These are phyloP conservation scores for Phialophora tarda DNA, from an alignment of 2,329 filamentous ascomycete species.

Conservation along the genomic window DNA sequence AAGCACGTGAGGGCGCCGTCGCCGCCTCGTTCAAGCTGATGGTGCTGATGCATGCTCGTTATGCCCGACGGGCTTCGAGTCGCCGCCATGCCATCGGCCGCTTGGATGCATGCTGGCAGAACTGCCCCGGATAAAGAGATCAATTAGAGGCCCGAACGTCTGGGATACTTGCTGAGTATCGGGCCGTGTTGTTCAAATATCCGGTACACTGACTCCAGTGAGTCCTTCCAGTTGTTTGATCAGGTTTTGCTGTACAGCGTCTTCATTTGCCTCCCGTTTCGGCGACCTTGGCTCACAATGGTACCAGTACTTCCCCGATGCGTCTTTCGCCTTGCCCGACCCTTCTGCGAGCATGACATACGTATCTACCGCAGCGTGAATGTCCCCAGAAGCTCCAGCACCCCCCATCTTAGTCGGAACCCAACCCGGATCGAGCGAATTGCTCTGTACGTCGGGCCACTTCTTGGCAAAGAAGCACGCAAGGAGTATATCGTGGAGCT, in stretches of 20 bases:
- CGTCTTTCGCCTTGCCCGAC: conserved; percentile 41
- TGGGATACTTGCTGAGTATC: not conserved
- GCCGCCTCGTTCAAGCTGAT: not conserved
- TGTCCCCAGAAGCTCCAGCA: conserved; percentile 52
- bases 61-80: not conserved
- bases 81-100: not conserved
- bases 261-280: conserved; percentile 46
- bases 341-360: conserved; percentile 58
- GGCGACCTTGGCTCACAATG: conserved; percentile 42
- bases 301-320: conserved; percentile 51
- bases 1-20: not conserved
- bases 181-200: not conserved
- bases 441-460: conserved; percentile 55
- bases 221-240: conserved; percentile 47
- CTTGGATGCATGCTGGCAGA: not conserved
- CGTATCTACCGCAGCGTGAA: conserved; percentile 55
- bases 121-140: not conserved
- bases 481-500: conserved; percentile 63
- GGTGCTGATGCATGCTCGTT: not conserved
- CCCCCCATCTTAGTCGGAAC: conserved; percentile 61
- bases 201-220: conserved; percentile 32
- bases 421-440: conserved; percentile 61
- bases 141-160: not conserved
- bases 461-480: conserved; percentile 60
- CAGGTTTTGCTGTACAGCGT: conserved; percentile 53